Evolutionary conservation across 2,329 filamentous ascomycete genomes (phyloP), one percentile per base, ranked within the genome.

Genomic region (Sporothrix brasiliensis): DNA sequence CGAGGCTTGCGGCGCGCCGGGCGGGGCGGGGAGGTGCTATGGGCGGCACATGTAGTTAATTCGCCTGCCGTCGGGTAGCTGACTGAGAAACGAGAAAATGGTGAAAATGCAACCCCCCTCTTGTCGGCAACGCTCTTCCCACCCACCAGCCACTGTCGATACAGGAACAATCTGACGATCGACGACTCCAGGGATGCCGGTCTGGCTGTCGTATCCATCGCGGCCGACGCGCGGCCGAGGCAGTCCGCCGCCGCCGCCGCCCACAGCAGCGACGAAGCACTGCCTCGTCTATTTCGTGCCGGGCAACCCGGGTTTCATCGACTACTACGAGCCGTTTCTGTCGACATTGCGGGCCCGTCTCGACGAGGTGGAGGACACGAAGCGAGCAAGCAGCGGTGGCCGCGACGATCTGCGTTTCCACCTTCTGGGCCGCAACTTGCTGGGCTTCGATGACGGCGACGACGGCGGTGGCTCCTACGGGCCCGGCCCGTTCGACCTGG

Each of bases 251-350:
- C 50, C 47, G n/a, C 24, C 30, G 52, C 16, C 53, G 24, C 49
- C 39, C 13, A n/a, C 41, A 0, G 19, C 67, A 14, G 7, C 30
- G 4, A 56, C 68, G 3, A 72, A 73, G 61, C 70, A 74, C 14
- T 71, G 67, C 72, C 85, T 93, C 66, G 81, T 94, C 74, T 93
- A 88, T 81, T 90, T 92, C 79, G 84, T 94, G 53, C 87, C 90
- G 39, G 92, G 92, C 24, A 94, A 94, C 74, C 92, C 92, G 5
- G 92, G 92, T 5, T 82, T 93, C 21, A 86, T 93, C 67, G 86
- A 85, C 70, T 94, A 92, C 83, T 94, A 94, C 79, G 81, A 80
- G 70, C 83, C 86, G 50, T 94, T 93, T 78, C 82, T 93, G 13
- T 81, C 81, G 0, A 81, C 84, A 16, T 80, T 93, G 2, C 83